A percentile compares a stretch with the other conserved stretches of the same genome.
phyloP scores from a whole-genome alignment of 2,329 filamentous ascomycete genomes.

The Ceratocystis huliohia region DNA sequence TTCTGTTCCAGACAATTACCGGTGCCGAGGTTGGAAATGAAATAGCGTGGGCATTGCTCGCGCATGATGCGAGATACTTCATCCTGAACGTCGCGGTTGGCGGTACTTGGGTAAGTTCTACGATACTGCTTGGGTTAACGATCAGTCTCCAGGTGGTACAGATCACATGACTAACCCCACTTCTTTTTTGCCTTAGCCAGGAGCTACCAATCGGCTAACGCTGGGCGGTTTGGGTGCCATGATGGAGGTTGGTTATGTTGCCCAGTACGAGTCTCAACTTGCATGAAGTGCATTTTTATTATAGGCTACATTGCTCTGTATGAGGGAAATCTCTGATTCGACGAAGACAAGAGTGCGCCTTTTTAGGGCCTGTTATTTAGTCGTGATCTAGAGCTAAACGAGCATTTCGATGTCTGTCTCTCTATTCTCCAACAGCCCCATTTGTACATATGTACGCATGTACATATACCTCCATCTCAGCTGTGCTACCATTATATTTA shows the following conservation, averaged over 20 bases:
- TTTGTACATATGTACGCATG: background rate
- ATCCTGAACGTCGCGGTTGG: constrained; percentile 46
- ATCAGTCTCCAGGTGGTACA: background rate
- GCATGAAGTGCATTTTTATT: background rate
- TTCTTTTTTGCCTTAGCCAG: constrained; percentile 31
- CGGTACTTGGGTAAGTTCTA: constrained; percentile 37
- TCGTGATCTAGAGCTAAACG: background rate
- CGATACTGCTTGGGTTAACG: background rate
- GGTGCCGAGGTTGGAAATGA: constrained; percentile 35
- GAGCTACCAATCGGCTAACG: constrained; percentile 36
- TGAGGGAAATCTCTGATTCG: background rate
- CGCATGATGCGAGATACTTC: constrained; percentile 39
- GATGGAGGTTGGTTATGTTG: constrained; percentile 25
- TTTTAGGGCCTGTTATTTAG: background rate
- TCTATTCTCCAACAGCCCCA: background rate
- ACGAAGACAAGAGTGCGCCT: no score
- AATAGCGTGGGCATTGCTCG: constrained; percentile 37
- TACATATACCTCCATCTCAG: background rate
- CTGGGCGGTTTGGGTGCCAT: constrained; percentile 29
- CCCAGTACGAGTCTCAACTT: constrained; percentile 22
- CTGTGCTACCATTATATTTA: background rate
- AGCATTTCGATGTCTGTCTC: background rate
- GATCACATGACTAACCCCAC: constrained; percentile 17
- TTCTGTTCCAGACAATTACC: constrained; percentile 32
- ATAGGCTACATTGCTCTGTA: no score